Evolutionary conservation across 768 basidiomycete genomes (phyloP), one percentile per base, ranked within the genome.

Genomic region (Cytidiella melzeri): DNA sequence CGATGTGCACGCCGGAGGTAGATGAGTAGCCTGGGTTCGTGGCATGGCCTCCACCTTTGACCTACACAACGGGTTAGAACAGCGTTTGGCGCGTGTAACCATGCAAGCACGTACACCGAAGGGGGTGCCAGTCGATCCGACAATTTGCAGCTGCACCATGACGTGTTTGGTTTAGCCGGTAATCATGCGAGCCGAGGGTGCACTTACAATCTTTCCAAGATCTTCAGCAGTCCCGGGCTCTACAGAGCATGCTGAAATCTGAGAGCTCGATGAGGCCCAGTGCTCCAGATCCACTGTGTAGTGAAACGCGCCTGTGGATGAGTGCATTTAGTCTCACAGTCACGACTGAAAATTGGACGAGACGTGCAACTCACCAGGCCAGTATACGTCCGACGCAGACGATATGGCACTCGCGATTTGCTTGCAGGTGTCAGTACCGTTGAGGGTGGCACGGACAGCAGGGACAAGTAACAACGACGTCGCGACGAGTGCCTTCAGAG

Each of bases 181-280:
- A 45, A 3, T 25, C 6, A 46, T 24, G 23, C 38, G 23, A 27
- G 12, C 12, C 27, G 27, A 38, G n/a, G 21, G 21, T 43, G 43
- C 19, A 57, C 72, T 23, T 54, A 82, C 83, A 13, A 78, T 77
- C 0, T 55, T 62, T 1, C 65, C 70, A 25, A 84, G 61, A 48
- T 85, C 82, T 4, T 69, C 66, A 0, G 73, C 64, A 1, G 70
- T 77, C 9, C 75, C 77, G 2, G 81, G 81, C 54, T 82, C 77
- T 7, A 84, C 80, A 9, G 74, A 73, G 57, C 81, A 84, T 1
- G 68, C 62, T 0, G 81, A 57, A 1, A 46, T 1, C 47, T 79
- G 70, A 0, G 67, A 57, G 54, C 76, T 80, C 3, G 79, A 78
- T 20, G 61, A 61, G 0, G 76, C 73, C 76, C 75, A 83, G 50